A percentile compares a stretch with the other conserved stretches of the same genome.
Evolutionary conservation across 352 stramenopile genomes (phyloP).

Genomic region (Pythium scleroteichum): DNA sequence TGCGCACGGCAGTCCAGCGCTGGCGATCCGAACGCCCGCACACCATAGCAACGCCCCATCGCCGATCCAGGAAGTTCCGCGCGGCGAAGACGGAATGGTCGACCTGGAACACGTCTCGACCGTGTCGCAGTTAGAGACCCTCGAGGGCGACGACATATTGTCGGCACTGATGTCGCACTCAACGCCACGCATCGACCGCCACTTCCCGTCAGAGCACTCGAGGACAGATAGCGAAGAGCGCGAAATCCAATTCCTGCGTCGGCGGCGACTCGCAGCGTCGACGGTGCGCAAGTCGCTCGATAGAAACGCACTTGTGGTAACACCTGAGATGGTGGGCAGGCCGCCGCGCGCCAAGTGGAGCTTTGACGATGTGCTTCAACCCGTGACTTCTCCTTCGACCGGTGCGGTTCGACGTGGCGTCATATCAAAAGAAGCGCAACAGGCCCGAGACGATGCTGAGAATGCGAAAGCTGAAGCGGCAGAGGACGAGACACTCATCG

Average conservation of each 20-base stretch:
- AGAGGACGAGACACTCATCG: slow-evolving; percentile 26
- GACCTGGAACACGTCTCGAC: slow-evolving; percentile 42
- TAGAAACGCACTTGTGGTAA: slow-evolving; percentile 35
- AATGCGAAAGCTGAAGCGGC: slow-evolving; percentile 21
- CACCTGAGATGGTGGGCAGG: slow-evolving; percentile 16
- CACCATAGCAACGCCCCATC: neutral
- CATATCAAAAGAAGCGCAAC: slow-evolving; percentile 22
- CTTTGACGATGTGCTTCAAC: slow-evolving; percentile 27
- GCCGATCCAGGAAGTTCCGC: slow-evolving; percentile 10
- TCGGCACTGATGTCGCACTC: slow-evolving; percentile 42
- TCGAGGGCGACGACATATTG: slow-evolving; percentile 69
- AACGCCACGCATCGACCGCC: slow-evolving; percentile 43
- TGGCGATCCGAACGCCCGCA: slow-evolving; percentile 2
- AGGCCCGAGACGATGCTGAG: slow-evolving; percentile 25
- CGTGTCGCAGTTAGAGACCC: slow-evolving; percentile 46
- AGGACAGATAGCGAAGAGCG: slow-evolving; percentile 49
- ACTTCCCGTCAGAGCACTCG: slow-evolving; percentile 52
- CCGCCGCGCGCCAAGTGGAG: slow-evolving; percentile 23
- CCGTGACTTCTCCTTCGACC: slow-evolving; percentile 9
- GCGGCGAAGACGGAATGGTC: slow-evolving; percentile 38
- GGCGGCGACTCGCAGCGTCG: slow-evolving; percentile 38
- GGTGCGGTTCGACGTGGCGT: slow-evolving; percentile 11
- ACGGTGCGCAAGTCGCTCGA: slow-evolving; percentile 24
- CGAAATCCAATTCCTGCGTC: slow-evolving; percentile 47
- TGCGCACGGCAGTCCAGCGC: slow-evolving; percentile 9